Base-by-base conservation (phyloP, 108 stramenopile species). In the Poteriospumella lacustris region DNA sequence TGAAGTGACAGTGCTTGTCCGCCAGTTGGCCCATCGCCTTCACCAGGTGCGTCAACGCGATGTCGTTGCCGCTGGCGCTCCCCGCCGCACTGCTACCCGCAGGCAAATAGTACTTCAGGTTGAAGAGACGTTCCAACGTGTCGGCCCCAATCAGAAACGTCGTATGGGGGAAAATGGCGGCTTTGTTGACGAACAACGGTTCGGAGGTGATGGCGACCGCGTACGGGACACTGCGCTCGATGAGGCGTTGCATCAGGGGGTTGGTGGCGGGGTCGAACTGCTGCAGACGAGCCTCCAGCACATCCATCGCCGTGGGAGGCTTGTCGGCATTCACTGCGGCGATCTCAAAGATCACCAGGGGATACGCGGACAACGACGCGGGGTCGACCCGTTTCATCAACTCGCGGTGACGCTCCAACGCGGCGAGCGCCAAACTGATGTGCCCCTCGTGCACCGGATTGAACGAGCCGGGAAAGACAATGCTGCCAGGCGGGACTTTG, bases 391-490 rank as follows among this genome's bases (percentile, higher is more conserved):
- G n/a, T n/a, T n/a, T n/a, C n/a, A n/a, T n/a, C 9, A 33, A 5
- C 15, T 64, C 29, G 5, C 36, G 12, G 5, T 24, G 9, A 34
- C 5, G 60, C 15, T 64, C 60, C 3, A 73, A 12, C 44, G 36
- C 70, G 5, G 70, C 70, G 26, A 33, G 12, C 12, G 36, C 70
- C 43, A 73, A 24, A 5, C 33, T 34, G 5, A 73, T 42, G 31
- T 73, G 70, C 12, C 70, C 70, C 36, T 73, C 70, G 47, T 73
- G 70, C 15, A 73, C 5, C 5, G 70, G 70, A 73, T 73, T 73
- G 47, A 73, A 73, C 3, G 70, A 73, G 5, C 70, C 70, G 5
- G 40, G 15, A 31, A 33, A 73, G n/a, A 73, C 70, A 5, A 73
- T 73, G 43, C 44, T 73, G 12, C 41, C n/a, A 3, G 70, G 42